Evolutionary conservation across 2,329 filamentous ascomycete genomes (phyloP).

Genomic region (Pseudogymnoascus sp.): DNA sequence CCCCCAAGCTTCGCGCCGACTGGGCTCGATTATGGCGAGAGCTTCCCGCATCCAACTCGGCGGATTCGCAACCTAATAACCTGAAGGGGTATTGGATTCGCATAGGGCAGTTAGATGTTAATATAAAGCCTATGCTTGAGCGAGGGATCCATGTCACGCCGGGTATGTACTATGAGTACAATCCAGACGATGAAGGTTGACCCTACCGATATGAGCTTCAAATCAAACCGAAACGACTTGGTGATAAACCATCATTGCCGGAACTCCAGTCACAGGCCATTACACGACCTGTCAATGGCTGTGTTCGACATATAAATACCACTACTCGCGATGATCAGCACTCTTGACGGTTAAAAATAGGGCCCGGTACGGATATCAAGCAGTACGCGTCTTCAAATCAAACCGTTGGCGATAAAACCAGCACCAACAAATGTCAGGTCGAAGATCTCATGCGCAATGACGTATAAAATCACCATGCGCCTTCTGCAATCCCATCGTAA

Average conservation of each 20-base stretch:
- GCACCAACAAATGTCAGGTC: neutral
- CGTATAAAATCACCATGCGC: neutral
- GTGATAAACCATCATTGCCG: neutral
- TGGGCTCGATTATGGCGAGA: neutral
- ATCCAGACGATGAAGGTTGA: too few species aligned
- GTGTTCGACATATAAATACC: neutral
- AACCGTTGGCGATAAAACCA: neutral
- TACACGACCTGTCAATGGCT: too few species aligned
- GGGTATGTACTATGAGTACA: too few species aligned
- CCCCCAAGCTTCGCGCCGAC: too few species aligned
- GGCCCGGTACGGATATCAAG: neutral
- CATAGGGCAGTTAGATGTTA: neutral
- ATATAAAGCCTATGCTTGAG: neutral
- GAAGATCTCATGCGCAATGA: neutral
- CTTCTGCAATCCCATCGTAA: neutral
- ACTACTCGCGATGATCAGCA: neutral
- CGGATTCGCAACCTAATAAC: neutral
- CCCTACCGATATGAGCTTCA: too few species aligned
- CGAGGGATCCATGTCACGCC: too few species aligned
- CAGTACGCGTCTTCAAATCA: neutral
- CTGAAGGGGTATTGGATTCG: neutral
- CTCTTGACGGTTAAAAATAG: neutral
- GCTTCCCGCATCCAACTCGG: neutral
- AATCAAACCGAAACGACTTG: too few species aligned
- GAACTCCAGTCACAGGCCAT: neutral